phyloP scores from a whole-genome alignment of 1,284 basidiomycete genomes.

The Moesziomyces antarcticus region DNA sequence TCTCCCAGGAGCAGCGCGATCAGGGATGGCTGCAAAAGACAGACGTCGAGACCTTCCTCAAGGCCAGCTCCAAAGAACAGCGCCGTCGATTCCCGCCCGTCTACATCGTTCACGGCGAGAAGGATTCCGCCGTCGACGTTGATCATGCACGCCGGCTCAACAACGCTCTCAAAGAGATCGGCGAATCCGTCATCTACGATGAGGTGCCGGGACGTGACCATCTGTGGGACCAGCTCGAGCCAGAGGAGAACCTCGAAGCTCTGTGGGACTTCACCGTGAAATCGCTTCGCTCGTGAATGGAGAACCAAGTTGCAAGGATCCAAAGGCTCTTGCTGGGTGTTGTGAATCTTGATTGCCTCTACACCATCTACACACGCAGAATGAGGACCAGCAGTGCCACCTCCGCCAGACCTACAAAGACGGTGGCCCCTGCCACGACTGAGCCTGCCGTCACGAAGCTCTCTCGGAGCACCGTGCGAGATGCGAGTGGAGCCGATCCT shows the following conservation, averaged over 20 bases:
- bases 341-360: background rate
- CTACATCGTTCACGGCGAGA: slow-evolving; percentile 53
- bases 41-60: slow-evolving; percentile 32
- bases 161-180: slow-evolving; percentile 29
- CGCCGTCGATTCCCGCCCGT: slow-evolving; percentile 32
- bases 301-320: background rate
- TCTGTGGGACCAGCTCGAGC: slow-evolving; percentile 47
- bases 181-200: slow-evolving; percentile 32
- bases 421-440: slow-evolving; percentile 75
- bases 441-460: slow-evolving; percentile 84
- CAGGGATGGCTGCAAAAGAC: slow-evolving; percentile 42
- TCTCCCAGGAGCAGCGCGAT: slow-evolving; percentile 30
- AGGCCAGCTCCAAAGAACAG: slow-evolving; percentile 18
- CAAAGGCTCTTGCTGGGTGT: too few relatives aligned
- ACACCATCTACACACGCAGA: slow-evolving; percentile 20
- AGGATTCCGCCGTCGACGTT: slow-evolving; percentile 51
- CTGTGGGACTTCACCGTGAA: slow-evolving; percentile 33
- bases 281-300: slow-evolving; percentile 16
- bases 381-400: slow-evolving; percentile 76
- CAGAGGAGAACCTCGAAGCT: slow-evolving; percentile 35
- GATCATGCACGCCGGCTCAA: slow-evolving; percentile 38
- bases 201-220: slow-evolving; percentile 47
- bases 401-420: slow-evolving; percentile 76
- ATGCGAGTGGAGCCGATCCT: slow-evolving; percentile 57
- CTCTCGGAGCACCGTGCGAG: slow-evolving; percentile 73